Base-by-base conservation (phyloP, 2,329 filamentous ascomycete species). In the Fusarium sambucinum region DNA sequence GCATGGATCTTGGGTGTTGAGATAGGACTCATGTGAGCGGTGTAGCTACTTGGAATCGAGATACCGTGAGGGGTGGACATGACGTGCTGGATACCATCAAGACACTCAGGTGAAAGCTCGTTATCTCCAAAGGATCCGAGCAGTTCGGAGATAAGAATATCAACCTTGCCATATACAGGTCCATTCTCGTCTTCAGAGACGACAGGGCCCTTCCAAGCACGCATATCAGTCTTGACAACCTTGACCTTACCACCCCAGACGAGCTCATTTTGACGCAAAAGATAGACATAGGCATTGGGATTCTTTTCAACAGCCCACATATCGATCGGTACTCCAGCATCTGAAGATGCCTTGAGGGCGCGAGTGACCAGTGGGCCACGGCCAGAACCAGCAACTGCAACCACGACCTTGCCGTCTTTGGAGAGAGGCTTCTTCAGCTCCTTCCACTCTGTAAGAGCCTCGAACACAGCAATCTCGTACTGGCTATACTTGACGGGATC, bases 281-380 rank as follows among this genome's bases (percentile, higher is more conserved):
- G 87, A 69, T 97, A 90, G 9, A 99, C 94, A 77, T 95, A 98
- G 1, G 96, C 96, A 75, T 99, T 98, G 6, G 93, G 96, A 79
- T 99, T 99, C 85, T 99, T 99, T 80, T 99, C 96, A 5, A 99
- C 89, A 0, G 93, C 96, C 89, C 94, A 98, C 45, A 96, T 86
- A 71, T 94, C 90, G 51, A 98, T 91, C 21, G 89, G 84, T 5
- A 97, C 90, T 3, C 90, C 90, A 2, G 93, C 91, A 17, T 83
- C 85, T 65, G 89, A 85, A 73, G 93, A 95, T 14, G 96, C 96
- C 63, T 89, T 89, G 27, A 99, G 82, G 2, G 93, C 93, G 48
- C 96, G 88, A 2, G 93, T 96, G 16, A 99, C 94, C 2, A 99
- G 85, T 6, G 96, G 96, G 0, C 96, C 96, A 66, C 96, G 90